Evolutionary conservation across 345 rosid genomes (phyloP), one percentile per base, ranked within the genome.

Genomic region (Mangifera indica): DNA sequence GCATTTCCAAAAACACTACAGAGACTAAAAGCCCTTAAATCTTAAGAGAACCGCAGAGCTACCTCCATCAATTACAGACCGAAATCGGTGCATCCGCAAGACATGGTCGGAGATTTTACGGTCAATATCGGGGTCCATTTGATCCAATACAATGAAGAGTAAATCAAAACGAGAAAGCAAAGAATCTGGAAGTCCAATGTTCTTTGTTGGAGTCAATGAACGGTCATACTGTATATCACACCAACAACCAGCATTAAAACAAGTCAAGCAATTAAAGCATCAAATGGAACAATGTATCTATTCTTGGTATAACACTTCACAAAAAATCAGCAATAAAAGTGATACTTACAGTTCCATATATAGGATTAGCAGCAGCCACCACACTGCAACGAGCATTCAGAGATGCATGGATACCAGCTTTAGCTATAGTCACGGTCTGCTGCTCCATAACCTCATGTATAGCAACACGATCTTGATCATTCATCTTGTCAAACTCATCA

Each of bases 401-500:
- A 60, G 99, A 95, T 57, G 99, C 98, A 89, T 92, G 97, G 60
- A 95, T 95, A 66, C 99, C 99, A 45, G 99, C 99, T 86, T 95
- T 95, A 59, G 99, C 99, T 73, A 92, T 95, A 34, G 98, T 95
- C 75, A 95, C 99, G 18, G 99, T 95, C 83, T 95, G 99, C 81
- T 95, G 99, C 84, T 95, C 99, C 99, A 95, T 95, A 70, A 95
- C 99, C 80, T 95, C 99, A 67, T 95, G 99, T 76, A 95, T 95
- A 17, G 99, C 97, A 81, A 92, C 98, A 76, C 99, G 93, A 85
- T 95, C 99, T 83, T 85, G 94, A 76, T 95, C 99, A 76, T 89
- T 92, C 99, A 95, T 95, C 87, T 95, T 95, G 86, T 95, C 99
- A 76, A 95, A 95, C 85, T 95, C 99, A 55, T 92, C 99, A 74